phyloP scores from a whole-genome alignment of 164 flowering plant species.

The Stephania cephalantha region DNA sequence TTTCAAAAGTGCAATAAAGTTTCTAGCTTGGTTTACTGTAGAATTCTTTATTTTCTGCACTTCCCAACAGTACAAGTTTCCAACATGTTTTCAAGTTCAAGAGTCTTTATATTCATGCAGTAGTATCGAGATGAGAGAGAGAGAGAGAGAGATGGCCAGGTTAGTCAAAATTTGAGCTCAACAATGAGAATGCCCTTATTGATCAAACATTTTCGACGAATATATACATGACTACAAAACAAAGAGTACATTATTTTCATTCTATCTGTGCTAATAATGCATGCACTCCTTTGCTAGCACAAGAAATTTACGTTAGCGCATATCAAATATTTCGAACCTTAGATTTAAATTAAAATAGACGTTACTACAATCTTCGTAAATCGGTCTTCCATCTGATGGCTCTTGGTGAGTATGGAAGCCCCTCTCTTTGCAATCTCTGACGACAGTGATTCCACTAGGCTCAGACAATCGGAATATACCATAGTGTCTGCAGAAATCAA shows the following conservation, averaged over 20 bases:
- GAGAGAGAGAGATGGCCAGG: too few relatives aligned
- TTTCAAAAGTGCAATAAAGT: too few relatives aligned
- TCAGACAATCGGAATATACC: constrained; percentile 66
- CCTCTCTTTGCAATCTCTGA: constrained; percentile 51
- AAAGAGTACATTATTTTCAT: background rate
- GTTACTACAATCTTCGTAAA: constrained; percentile 62
- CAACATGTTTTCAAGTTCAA: too few relatives aligned
- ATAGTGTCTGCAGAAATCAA: constrained; percentile 34
- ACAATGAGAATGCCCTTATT: background rate
- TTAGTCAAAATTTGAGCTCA: too few relatives aligned
- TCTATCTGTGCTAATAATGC: background rate
- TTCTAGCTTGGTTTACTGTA: too few relatives aligned
- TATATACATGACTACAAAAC: background rate
- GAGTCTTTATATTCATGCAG: too few relatives aligned
- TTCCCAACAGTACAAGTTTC: too few relatives aligned
- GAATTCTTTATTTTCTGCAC: too few relatives aligned
- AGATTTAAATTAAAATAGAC: constrained; percentile 59
- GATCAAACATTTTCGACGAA: background rate
- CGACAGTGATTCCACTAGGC: constrained; percentile 52
- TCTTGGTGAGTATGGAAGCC: constrained; percentile 72
- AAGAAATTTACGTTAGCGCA: constrained; percentile 31
- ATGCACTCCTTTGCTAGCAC: background rate
- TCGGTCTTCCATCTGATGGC: constrained; percentile 53
- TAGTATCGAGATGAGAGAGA: too few relatives aligned
- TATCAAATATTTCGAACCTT: constrained; percentile 71